Conservation (phyloP, 495 filamentous ascomycete genomes). For the Trichocladium uniseriatum region DNA sequence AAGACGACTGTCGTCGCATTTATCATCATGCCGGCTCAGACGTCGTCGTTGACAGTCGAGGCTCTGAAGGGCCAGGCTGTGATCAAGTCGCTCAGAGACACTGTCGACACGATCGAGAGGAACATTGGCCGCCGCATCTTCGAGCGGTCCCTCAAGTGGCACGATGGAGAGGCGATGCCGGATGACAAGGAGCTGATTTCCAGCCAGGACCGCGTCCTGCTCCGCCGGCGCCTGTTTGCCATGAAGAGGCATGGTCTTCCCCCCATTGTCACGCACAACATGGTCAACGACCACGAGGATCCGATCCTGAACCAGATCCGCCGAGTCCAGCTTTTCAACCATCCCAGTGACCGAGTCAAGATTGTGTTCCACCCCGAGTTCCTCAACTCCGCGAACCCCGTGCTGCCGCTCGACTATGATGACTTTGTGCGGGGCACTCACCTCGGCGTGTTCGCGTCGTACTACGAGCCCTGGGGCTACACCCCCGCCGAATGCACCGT, state of each 20-base stretch:
- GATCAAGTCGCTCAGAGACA: conserved; percentile 90
- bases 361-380: conserved; percentile 98
- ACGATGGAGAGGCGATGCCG: conserved; percentile 82
- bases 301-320: conserved; percentile 95
- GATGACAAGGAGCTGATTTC: conserved; percentile 93
- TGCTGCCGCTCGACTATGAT: conserved; percentile 92
- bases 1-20: conserved; percentile 97
- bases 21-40: conserved; percentile 97
- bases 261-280: conserved; percentile 99
- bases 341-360: conserved; percentile 90
- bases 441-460: conserved; percentile 89
- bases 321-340: conserved; percentile 93
- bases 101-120: conserved; percentile 78
- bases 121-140: conserved; percentile 90
- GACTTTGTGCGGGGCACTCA: conserved; percentile 97
- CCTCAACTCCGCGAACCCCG: conserved; percentile 87
- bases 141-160: conserved; percentile 86
- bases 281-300: conserved; percentile 88
- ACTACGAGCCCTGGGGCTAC: conserved; percentile 99
- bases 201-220: conserved; percentile 83
- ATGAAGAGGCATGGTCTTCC: conserved; percentile 88
- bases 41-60: conserved; percentile 91
- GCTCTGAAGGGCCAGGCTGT: conserved; percentile 93
- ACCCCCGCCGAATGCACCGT: conserved; percentile 98
- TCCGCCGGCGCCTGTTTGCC: conserved; percentile 83